phyloP scores from a whole-genome alignment of 2,329 filamentous ascomycete species.

The Aspergillus novoparasiticus region DNA sequence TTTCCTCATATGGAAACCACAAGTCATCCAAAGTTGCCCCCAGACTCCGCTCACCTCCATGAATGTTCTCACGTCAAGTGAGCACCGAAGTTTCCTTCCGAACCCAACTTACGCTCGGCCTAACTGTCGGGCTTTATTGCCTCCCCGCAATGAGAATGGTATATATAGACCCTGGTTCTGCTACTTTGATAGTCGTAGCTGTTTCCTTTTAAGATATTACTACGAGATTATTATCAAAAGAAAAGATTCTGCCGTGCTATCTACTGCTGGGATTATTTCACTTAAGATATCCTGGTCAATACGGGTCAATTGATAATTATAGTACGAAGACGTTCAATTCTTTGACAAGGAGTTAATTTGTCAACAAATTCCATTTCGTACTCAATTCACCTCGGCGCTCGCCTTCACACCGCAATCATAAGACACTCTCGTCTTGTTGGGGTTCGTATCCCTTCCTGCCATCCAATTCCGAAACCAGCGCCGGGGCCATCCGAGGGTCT shows the following conservation, averaged over 20 bases:
- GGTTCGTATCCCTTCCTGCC: neutral
- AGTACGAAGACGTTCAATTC: neutral
- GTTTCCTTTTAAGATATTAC: neutral
- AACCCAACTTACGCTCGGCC: slow-evolving; percentile 16
- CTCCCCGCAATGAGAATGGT: slow-evolving; percentile 13
- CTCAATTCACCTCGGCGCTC: neutral
- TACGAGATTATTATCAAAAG: neutral
- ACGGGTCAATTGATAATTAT: neutral
- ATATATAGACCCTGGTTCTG: slow-evolving; percentile 9
- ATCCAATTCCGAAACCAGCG: slow-evolving; percentile 1
- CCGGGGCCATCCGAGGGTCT: neutral
- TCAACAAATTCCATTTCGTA: neutral
- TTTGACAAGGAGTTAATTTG: neutral
- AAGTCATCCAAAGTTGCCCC: slow-evolving; percentile 8
- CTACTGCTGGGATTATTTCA: neutral
- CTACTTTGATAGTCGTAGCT: neutral
- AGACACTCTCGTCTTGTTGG: neutral
- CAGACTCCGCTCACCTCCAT: slow-evolving; percentile 16
- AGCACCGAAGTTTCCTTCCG: slow-evolving; percentile 25
- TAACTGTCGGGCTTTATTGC: slow-evolving; percentile 11
- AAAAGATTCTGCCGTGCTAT: neutral
- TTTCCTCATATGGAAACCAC: slow-evolving; percentile 20
- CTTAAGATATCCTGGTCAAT: neutral
- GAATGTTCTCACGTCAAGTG: slow-evolving; percentile 10
- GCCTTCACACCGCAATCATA: neutral